Conservation (phyloP, 2,329 filamentous ascomycete species). For the Coniochaeta sp. region DNA sequence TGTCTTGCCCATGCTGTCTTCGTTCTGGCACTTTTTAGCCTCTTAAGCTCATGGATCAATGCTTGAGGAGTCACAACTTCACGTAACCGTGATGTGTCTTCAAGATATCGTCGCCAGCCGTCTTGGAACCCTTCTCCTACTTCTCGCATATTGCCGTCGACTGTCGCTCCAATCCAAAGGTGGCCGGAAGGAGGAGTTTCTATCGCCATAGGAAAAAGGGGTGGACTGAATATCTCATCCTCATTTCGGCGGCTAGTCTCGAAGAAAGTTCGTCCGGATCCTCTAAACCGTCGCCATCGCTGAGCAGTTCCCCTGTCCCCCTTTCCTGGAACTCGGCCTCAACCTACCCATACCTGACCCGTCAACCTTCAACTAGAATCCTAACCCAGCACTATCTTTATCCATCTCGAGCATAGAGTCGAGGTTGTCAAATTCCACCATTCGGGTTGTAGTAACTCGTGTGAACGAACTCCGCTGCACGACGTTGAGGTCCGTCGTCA, state of each 20-base stretch:
- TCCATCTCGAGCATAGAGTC: constrained; percentile 81
- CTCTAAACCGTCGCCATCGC: background rate
- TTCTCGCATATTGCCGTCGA: background rate
- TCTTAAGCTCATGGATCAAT: too few species aligned
- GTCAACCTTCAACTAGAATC: constrained; percentile 74
- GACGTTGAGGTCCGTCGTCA: constrained; percentile 70
- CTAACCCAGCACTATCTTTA: constrained; percentile 67
- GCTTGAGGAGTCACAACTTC: background rate
- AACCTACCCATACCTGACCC: constrained; percentile 68
- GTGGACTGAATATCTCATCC: background rate
- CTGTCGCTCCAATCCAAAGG: background rate
- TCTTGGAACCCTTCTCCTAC: background rate
- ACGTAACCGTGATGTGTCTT: background rate
- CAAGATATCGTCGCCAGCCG: background rate
- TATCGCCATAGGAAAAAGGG: background rate
- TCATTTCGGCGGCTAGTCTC: background rate
- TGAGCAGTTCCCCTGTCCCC: background rate
- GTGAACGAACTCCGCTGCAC: constrained; percentile 70
- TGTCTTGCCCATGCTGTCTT: background rate
- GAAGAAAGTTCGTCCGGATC: background rate
- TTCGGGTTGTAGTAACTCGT: constrained; percentile 67
- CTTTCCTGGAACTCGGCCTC: constrained; percentile 64
- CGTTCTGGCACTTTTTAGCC: background rate
- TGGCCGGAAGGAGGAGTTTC: background rate
- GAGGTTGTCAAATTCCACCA: constrained; percentile 74